Conservation (phyloP, 768 basidiomycete species). For the Tylopilus felleus region DNA sequence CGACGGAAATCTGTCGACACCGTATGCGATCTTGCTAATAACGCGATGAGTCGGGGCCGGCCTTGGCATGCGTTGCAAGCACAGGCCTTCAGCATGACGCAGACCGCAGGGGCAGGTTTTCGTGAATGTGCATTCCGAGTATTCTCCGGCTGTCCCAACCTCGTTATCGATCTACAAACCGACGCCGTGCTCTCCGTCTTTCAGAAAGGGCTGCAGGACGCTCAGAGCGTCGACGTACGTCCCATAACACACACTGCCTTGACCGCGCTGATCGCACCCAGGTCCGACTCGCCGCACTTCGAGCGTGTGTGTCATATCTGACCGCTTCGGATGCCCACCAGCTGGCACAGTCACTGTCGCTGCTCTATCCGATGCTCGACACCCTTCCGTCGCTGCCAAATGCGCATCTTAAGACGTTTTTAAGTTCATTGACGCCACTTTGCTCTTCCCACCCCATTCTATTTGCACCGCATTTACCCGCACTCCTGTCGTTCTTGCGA, state of each 20-base stretch:
- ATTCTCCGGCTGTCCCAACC: slow-evolving; percentile 70
- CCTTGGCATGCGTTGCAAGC: slow-evolving; percentile 82
- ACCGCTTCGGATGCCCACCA: slow-evolving; percentile 58
- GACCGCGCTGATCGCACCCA: slow-evolving; percentile 22
- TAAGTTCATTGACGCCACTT: slow-evolving; percentile 67
- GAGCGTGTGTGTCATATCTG: slow-evolving; percentile 68
- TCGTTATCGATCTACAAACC: slow-evolving; percentile 73
- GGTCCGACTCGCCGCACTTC: slow-evolving; percentile 72
- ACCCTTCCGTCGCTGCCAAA: slow-evolving; percentile 61
- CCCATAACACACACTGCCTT: background rate
- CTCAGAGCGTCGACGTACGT: slow-evolving; percentile 60
- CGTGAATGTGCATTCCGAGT: slow-evolving; percentile 67
- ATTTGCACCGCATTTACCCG: slow-evolving; percentile 70
- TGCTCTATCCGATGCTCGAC: slow-evolving; percentile 72
- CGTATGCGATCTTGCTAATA: slow-evolving; percentile 70
- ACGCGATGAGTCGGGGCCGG: slow-evolving; percentile 68
- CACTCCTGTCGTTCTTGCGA: slow-evolving; percentile 67
- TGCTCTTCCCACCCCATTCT: slow-evolving; percentile 62
- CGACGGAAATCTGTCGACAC: slow-evolving; percentile 73
- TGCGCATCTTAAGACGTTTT: slow-evolving; percentile 58
- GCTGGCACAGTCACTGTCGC: slow-evolving; percentile 54
- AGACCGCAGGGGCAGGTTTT: slow-evolving; percentile 30
- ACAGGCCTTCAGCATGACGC: slow-evolving; percentile 64
- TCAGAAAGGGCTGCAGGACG: slow-evolving; percentile 65
- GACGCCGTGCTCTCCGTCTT: slow-evolving; percentile 67